phyloP scores from a whole-genome alignment of 106 monocot genomes.

The Apostasia ramifera region DNA sequence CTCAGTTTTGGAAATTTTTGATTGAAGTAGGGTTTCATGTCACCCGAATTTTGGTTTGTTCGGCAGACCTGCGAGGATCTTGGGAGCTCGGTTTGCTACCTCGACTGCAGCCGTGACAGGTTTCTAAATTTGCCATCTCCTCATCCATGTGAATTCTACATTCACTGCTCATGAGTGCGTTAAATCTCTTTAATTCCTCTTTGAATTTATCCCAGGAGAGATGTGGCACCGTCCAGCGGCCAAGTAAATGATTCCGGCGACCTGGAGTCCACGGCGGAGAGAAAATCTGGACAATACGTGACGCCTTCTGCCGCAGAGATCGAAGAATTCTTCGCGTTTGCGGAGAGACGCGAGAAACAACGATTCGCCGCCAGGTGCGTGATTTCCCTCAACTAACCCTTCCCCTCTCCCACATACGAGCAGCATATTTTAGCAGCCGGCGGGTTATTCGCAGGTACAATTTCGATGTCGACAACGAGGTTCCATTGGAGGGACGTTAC shows the following conservation, averaged over 20 bases:
- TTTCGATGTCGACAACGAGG: constrained; percentile 57
- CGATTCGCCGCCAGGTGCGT: constrained; percentile 47
- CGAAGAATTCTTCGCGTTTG: constrained; percentile 64
- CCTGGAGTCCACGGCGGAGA: constrained; percentile 5
- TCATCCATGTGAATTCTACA: neutral
- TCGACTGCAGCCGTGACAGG: constrained; percentile 23
- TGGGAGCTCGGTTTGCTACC: constrained; percentile 3
- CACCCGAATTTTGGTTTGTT: neutral
- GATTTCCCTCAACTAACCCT: constrained; percentile 9
- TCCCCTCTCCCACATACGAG: neutral
- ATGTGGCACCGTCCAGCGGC: constrained; percentile 19
- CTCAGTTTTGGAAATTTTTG: constrained; percentile 1
- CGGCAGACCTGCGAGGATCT: constrained; percentile 11
- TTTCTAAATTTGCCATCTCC: neutral
- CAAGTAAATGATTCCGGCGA: constrained; percentile 13
- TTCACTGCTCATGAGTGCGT: neutral
- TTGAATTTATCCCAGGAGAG: constrained; percentile 21
- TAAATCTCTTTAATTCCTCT: neutral
- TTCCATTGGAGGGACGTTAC: constrained; percentile 67
- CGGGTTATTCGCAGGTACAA: constrained; percentile 58
- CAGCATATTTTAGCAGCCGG: neutral
- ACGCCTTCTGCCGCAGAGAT: constrained; percentile 48
- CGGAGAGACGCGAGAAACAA: constrained; percentile 40
- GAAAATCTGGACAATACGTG: neutral
- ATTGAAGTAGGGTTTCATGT: constrained; percentile 5